Evolutionary conservation across 2,329 filamentous ascomycete genomes (phyloP), one percentile per base, ranked within the genome.

Genomic region (Fusarium avenaceum): DNA sequence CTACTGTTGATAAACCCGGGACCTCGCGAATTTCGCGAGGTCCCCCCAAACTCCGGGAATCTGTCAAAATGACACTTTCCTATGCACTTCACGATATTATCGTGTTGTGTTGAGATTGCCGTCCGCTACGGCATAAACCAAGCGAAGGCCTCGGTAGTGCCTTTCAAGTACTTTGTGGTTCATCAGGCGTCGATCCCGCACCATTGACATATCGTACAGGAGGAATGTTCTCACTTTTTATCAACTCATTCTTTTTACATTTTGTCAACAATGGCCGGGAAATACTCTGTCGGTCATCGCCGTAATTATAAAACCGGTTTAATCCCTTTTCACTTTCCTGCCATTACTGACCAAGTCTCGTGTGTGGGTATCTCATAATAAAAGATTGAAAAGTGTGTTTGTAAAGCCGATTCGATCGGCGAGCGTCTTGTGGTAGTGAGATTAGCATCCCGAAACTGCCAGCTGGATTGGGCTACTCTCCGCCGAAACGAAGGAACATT

Each of bases 81-180:
- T 8, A 15, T n/a, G 33, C 15, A 17, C 33, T 38, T 38, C 7
- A n/a, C 17, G 8, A 22, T 22, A 22, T 22, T 22, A 22, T 26
- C 24, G 24, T 26, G 9, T 9, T n/a, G 35, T 19, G 17, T 8
- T n/a, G 17, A 6, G 15, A 33, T 33, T 33, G 30, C 30, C 30
- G 30, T 15, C 30, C 7, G 30, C 30, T 30, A 33, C 30, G 30
- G 30, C 30, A 14, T 33, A 33, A 33, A 33, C 30, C 14, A 15
- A 33, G 30, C 14, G 28, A 26, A 45, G 56, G 52, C 61, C n/a
- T 56, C 33, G 53, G 64, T 67, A 68, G 64, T 65, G 64, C 58
- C 64, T 57, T 50, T 15, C 19, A 63, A 63, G 60, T 50, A 39
- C 63, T 61, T 43, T 49, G 48, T 60, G 38, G 39, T 14, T 45